Base-by-base conservation (phyloP, 352 stramenopile genomes). In the Aphanomyces cochlioides region DNA sequence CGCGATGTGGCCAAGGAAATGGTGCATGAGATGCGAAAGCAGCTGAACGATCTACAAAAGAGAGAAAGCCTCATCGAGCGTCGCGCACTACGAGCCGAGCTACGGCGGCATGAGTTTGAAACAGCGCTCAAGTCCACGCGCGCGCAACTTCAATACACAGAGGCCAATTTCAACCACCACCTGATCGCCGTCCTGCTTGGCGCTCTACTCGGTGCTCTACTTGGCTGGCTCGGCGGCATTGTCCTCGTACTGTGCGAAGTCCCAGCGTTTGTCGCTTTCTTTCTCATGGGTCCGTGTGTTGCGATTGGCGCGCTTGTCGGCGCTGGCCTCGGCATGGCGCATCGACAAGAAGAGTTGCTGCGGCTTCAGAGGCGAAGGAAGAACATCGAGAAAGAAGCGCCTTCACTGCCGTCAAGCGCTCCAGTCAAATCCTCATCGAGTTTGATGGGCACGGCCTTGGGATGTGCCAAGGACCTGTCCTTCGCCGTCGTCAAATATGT, bases 1-100 rank as follows among this genome's bases (percentile, higher is more conserved):
- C 48, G 64, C 2, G 64, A 70, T 15, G 64, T 70, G 6, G 64
- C 64, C 36, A 64, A 64, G 40, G 36, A 56, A 10, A 70, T 70
- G 45, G 64, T 53, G 2, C 37, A 60, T 12, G 50, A 70, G 40
- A 47, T 70, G 7, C 48, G 54, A 17, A 15, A n/a, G 6, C 36
- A 70, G 40, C 12, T 64, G 36, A 37, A 61, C 21, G 47, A n/a
- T 1, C 53, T 43, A n/a, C 8, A 63, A 28, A 50, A 45, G 48
- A 36, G 54, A 28, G 64, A 56, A 39, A 17, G 39, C 17, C 15
- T 53, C 6, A 61, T 70, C 5, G 64, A 70, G 47, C 48, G 39
- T 1, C 48, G 64, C 13, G 64, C n/a, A 2, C 53, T 41, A 38
- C 59, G 10, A 40, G 38, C 39, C 7, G 36, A 40, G 47, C 64